Base-by-base conservation (phyloP, 2,329 filamentous ascomycete genomes). In the Aureobasidium lini region DNA sequence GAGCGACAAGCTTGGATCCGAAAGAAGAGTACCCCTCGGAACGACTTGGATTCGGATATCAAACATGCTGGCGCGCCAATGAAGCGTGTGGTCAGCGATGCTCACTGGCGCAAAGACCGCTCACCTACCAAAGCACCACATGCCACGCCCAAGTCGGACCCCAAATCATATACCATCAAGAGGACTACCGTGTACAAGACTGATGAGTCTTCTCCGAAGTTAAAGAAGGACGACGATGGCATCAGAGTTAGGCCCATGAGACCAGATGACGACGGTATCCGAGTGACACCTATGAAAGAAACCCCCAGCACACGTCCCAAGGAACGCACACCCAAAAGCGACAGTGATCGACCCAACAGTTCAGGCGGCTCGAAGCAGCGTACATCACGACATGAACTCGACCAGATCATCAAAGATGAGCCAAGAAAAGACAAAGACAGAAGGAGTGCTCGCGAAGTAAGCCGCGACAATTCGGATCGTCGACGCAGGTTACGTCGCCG, bases 21-120 rank as follows among this genome's bases (percentile, higher is more conserved):
- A 11, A 64, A 70, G 52, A 70, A 68, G 60, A 70, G 66, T 60
- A 71, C 69, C 58, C 64, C 67, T 6, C 64, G 66, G 29, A 74
- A 73, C 52, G 72, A 75, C 60, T 66, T 77, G 47, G 71, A 77
- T 52, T 70, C 73, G 11, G 77, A 79, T 8, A 72, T 71, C 62
- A 77, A 69, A 69, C 76, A 74, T 66, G 79, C 74, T 69, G 84
- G 79, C 52, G 84, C 89, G 47, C 93, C 93, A 15, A 91, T 90
- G 75, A 96, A 95, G 79, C 84, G 92, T 63, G 90, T 97, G 57
- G 84, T 96, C 62, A 96, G 92, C 71, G 93, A 97, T 75, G 88
- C 89, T 58, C 89, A 96, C 74, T 97, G 93, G 89, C 66, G 70
- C 29, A 68, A 67, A 57, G 70, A 73, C 59, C 65, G 66, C 15